phyloP scores from a whole-genome alignment of 257 asterid species.

The Ballota nigra region DNA sequence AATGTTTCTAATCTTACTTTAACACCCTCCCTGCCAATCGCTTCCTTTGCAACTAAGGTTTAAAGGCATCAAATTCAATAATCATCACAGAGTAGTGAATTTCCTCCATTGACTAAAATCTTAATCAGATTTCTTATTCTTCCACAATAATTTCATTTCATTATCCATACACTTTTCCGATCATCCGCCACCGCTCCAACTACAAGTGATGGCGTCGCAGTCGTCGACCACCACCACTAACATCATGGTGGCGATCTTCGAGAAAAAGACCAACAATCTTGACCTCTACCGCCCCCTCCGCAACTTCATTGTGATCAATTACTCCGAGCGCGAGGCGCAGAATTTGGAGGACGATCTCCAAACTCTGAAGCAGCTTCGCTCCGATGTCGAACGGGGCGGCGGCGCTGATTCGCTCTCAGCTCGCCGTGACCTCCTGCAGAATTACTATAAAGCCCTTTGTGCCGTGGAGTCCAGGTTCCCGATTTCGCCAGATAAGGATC shows the following conservation, averaged over 20 bases:
- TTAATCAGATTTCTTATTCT: constrained; percentile 1
- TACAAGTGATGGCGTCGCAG: constrained; percentile 54
- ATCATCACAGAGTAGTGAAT: not conserved
- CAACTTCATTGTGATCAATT: constrained; percentile 70
- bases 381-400: constrained; percentile 71
- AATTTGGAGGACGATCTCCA: constrained; percentile 84
- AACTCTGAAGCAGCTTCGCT: constrained; percentile 68
- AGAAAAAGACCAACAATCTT: constrained; percentile 75
- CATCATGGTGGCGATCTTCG: constrained; percentile 79
- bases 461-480: constrained; percentile 94
- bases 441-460: constrained; percentile 88
- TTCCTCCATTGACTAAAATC: constrained; percentile 13
- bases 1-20: not conserved
- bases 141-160: not conserved
- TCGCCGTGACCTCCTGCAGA: constrained; percentile 87
- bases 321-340: constrained; percentile 93
- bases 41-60: constrained; percentile 33
- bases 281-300: constrained; percentile 91
- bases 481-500: constrained; percentile 84
- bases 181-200: constrained; percentile 30
- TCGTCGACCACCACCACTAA: constrained; percentile 59
- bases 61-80: constrained; percentile 1
- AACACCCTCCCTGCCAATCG: not conserved
- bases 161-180: not conserved
- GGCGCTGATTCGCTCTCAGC: constrained; percentile 60